These are phyloP conservation scores for Sarocladium strictum DNA, from an alignment of 2,329 filamentous ascomycete genomes.

Conservation along the genomic window DNA sequence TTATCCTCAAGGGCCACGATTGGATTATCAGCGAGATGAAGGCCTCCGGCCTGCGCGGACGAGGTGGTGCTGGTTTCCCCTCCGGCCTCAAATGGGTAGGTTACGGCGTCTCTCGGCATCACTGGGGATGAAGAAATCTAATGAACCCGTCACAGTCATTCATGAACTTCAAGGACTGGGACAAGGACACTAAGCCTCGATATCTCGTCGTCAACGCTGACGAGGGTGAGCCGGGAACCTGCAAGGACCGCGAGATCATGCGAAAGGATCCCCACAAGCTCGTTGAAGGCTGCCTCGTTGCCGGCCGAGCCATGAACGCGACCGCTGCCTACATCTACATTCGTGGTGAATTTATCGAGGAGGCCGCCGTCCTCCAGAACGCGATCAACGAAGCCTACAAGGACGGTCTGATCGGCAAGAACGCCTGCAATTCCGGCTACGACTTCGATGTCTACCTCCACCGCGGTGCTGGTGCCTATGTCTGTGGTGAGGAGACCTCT, in stretches of 20 bases:
- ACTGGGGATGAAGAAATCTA: conserved; percentile 13
- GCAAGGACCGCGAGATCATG: conserved; percentile 99
- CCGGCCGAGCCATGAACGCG: conserved; percentile 97
- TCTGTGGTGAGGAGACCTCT: conserved; percentile 97
- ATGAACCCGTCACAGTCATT: conserved; percentile 63
- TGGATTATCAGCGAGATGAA: conserved; percentile 99
- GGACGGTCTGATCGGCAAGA: conserved; percentile 93
- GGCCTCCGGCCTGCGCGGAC: conserved; percentile 87
- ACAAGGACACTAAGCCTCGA: conserved; percentile 91
- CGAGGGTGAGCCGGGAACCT: conserved; percentile 96
- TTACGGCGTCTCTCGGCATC: conserved; percentile 21
- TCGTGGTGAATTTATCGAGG: conserved; percentile 94
- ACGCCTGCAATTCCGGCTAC: conserved; percentile 93
- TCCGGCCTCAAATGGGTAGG: conserved; percentile 98
- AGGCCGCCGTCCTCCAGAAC: conserved; percentile 86
- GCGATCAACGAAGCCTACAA: conserved; percentile 98
- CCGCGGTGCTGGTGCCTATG: conserved; percentile 94
- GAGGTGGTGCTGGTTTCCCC: conserved; percentile 96
- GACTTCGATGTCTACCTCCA: conserved; percentile 97
- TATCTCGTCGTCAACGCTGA: conserved; percentile 98
- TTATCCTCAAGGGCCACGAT: conserved; percentile 91
- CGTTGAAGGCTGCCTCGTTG: conserved; percentile 91
- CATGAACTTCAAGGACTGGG: conserved; percentile 99
- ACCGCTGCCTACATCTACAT: conserved; percentile 99
- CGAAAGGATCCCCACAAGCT: conserved; percentile 99